A percentile compares a stretch with the other conserved stretches of the same genome.
phyloP scores from a whole-genome alignment of 441 rosid genomes.

The Erodium moschatum region DNA sequence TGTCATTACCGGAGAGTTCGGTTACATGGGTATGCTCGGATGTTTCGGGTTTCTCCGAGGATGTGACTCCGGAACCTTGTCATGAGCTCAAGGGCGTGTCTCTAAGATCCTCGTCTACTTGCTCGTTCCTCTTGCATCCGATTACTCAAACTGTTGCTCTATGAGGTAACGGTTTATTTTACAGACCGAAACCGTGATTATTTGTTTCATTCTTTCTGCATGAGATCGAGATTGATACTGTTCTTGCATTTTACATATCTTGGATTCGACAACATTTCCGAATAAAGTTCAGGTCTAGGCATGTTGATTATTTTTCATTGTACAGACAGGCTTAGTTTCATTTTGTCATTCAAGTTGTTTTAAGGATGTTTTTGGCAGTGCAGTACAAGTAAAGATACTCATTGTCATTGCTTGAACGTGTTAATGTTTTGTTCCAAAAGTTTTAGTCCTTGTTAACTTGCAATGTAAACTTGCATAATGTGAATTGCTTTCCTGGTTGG shows the following conservation, averaged over 20 bases:
- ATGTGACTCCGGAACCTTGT: conserved; percentile 36
- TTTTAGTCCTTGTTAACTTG: neutral
- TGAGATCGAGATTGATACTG: neutral
- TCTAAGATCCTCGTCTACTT: neutral
- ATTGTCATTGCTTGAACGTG: neutral
- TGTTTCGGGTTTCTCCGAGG: conserved; percentile 27
- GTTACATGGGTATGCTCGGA: conserved; percentile 31
- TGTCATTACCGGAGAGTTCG: conserved; percentile 18
- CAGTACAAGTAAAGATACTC: conserved; percentile 1
- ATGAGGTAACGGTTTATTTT: neutral
- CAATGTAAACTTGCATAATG: neutral
- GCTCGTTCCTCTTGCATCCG: neutral
- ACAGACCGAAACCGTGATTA: neutral
- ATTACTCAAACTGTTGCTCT: neutral
- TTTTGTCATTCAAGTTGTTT: neutral
- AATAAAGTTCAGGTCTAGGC: neutral
- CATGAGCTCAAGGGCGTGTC: conserved; percentile 26
- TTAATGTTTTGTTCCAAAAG: neutral
- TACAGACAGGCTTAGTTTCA: neutral
- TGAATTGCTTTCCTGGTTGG: neutral
- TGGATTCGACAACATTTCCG: neutral
- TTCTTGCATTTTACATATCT: neutral
- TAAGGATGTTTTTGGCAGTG: conserved; percentile 1
- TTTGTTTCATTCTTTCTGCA: conserved; percentile 7
- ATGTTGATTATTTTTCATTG: neutral